Percentiles rank a stretch among this genome's conserved stretches.
These are phyloP conservation scores for Epicoccum nigrum DNA, from an alignment of 2,329 filamentous ascomycete genomes.

Conservation along the genomic window DNA sequence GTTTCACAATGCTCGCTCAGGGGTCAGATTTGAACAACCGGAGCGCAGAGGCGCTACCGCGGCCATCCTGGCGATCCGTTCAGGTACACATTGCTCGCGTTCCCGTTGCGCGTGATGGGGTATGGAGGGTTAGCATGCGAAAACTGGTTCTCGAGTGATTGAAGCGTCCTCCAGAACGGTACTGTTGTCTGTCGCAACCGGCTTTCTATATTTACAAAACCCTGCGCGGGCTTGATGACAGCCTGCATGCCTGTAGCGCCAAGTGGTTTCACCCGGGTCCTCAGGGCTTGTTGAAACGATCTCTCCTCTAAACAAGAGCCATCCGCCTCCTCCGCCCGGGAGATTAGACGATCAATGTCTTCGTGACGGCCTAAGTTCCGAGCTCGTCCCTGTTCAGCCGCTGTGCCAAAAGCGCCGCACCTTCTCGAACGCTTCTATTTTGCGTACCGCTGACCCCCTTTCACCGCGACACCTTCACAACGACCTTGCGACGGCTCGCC, in stretches of 20 bases:
- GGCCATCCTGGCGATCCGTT: slow-evolving; percentile 32
- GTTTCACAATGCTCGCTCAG: slow-evolving; percentile 40
- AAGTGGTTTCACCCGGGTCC: slow-evolving; percentile 41
- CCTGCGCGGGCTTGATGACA: slow-evolving; percentile 40
- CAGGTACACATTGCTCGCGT: slow-evolving; percentile 27
- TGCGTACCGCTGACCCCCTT: slow-evolving; percentile 34
- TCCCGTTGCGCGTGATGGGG: slow-evolving; percentile 16
- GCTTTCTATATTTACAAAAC: slow-evolving; percentile 41
- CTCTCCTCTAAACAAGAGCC: slow-evolving; percentile 47
- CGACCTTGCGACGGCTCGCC: slow-evolving; percentile 39
- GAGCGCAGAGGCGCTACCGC: slow-evolving; percentile 38
- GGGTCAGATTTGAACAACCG: slow-evolving; percentile 22
- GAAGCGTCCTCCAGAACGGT: slow-evolving; percentile 12
- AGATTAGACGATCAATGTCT: slow-evolving; percentile 51
- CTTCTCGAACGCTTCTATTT: slow-evolving; percentile 45
- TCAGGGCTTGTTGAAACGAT: slow-evolving; percentile 40
- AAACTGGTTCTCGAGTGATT: slow-evolving; percentile 3
- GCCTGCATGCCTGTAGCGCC: slow-evolving; percentile 45
- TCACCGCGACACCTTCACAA: slow-evolving; percentile 34
- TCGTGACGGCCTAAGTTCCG: slow-evolving; percentile 46
- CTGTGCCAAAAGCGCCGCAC: slow-evolving; percentile 41
- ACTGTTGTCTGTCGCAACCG: slow-evolving; percentile 27
- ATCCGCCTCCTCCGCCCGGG: slow-evolving; percentile 46
- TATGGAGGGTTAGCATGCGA: slow-evolving; percentile 11
- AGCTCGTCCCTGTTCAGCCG: slow-evolving; percentile 39